These are phyloP conservation scores for Ophiostoma tasmaniense DNA, from an alignment of 2,329 filamentous ascomycete genomes.

Conservation along the genomic window DNA sequence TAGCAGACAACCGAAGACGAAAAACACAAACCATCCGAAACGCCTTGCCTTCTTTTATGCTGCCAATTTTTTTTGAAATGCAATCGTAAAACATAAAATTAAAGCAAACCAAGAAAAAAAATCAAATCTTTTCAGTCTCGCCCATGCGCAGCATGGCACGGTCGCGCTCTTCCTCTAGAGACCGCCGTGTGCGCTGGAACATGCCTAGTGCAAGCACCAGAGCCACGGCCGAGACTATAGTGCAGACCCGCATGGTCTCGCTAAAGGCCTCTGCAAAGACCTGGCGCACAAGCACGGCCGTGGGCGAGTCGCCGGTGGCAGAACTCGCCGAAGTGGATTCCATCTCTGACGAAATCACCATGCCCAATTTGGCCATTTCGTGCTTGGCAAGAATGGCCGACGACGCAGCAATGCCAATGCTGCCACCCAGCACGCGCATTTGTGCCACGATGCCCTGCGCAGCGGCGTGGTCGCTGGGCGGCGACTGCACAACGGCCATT, in stretches of 20 bases:
- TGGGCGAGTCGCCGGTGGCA: slow-evolving; percentile 16
- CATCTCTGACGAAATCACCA: slow-evolving; percentile 22
- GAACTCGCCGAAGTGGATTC: slow-evolving; percentile 24
- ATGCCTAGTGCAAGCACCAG: slow-evolving; percentile 34
- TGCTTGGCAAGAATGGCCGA: slow-evolving; percentile 36
- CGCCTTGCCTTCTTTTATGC: background rate
- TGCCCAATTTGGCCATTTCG: slow-evolving; percentile 26
- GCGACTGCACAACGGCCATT: slow-evolving; percentile 34
- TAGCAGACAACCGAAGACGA: background rate
- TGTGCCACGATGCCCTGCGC: slow-evolving; percentile 47
- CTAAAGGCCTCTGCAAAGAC: slow-evolving; percentile 36
- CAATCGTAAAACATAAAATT: background rate
- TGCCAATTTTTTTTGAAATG: background rate
- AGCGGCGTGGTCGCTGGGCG: slow-evolving; percentile 34
- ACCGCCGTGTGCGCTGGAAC: slow-evolving; percentile 27
- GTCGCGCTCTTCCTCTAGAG: background rate
- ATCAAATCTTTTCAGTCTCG: background rate
- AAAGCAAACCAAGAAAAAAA: background rate
- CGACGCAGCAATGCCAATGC: slow-evolving; percentile 45
- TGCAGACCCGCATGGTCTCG: slow-evolving; percentile 28
- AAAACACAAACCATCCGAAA: background rate
- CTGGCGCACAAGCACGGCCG: slow-evolving; percentile 29
- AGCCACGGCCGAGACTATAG: slow-evolving; percentile 33
- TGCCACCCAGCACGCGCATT: slow-evolving; percentile 44
- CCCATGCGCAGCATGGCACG: background rate